Evolutionary conservation across 1,284 basidiomycete species (phyloP).

Genomic region (Vanrija sp.): DNA sequence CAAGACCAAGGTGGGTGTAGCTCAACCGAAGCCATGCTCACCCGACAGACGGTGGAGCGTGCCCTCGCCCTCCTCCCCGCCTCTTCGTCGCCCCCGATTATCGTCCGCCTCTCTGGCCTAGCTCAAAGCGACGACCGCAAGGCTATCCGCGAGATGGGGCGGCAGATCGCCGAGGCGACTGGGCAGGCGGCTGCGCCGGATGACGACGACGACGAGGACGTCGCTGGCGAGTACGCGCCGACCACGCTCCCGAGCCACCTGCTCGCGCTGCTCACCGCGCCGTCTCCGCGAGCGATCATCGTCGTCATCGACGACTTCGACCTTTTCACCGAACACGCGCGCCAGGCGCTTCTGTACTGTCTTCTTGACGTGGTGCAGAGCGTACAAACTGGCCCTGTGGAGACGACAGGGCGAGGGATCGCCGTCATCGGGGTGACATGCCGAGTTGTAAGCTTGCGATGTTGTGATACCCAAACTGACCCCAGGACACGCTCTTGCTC

Average conservation of each 20-base stretch:
- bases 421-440: slow-evolving; percentile 78
- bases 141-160: slow-evolving; percentile 87
- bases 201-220: slow-evolving; percentile 48
- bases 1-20: slow-evolving; percentile 64
- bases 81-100: slow-evolving; percentile 56
- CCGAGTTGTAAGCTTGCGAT: slow-evolving; percentile 55
- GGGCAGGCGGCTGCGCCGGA: slow-evolving; percentile 40
- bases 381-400: slow-evolving; percentile 45
- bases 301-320: slow-evolving; percentile 87
- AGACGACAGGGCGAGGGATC: slow-evolving; percentile 56
- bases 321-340: slow-evolving; percentile 78
- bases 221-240: slow-evolving; percentile 52
- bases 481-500: slow-evolving; percentile 72
- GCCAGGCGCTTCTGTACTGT: slow-evolving; percentile 84
- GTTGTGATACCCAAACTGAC: background rate
- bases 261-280: slow-evolving; percentile 69
- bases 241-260: slow-evolving; percentile 63
- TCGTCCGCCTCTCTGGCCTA: slow-evolving; percentile 79
- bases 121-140: slow-evolving; percentile 77
- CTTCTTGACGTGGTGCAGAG: slow-evolving; percentile 58
- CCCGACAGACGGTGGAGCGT: slow-evolving; percentile 33
- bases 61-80: slow-evolving; percentile 36
- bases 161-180: slow-evolving; percentile 58
- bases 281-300: slow-evolving; percentile 74
- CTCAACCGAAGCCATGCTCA: background rate